Conservation (phyloP, 306 rosid genomes). For the Trifolium pratense region DNA sequence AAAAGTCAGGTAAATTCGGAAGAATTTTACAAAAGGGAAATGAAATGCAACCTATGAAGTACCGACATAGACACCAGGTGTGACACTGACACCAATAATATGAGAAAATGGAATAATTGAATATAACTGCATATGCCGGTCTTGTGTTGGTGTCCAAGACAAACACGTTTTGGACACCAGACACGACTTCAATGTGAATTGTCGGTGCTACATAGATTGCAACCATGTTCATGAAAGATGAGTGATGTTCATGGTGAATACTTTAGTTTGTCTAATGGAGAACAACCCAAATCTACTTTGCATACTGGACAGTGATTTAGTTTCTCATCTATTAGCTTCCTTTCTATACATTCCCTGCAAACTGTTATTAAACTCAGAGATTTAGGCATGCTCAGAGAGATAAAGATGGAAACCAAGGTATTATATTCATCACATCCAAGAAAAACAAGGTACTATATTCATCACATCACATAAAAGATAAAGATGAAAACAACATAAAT, state of each 20-base stretch:
- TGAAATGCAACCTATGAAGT: background rate
- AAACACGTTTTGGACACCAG: background rate
- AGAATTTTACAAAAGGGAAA: background rate
- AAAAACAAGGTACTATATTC: background rate
- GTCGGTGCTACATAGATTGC: background rate
- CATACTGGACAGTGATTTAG: slow-evolving; percentile 60
- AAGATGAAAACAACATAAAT: background rate
- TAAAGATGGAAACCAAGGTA: background rate
- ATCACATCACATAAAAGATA: background rate
- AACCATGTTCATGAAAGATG: background rate
- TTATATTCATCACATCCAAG: no score
- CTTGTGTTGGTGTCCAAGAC: background rate
- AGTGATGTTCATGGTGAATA: slow-evolving; percentile 29
- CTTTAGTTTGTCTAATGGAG: slow-evolving; percentile 70
- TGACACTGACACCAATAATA: background rate
- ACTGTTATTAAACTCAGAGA: slow-evolving; percentile 51
- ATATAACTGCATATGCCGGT: background rate
- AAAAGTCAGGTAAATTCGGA: background rate
- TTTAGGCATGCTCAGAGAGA: slow-evolving; percentile 1
- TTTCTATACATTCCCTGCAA: slow-evolving; percentile 72
- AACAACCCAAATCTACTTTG: slow-evolving; percentile 58
- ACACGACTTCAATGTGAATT: background rate
- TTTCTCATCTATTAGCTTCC: slow-evolving; percentile 54
- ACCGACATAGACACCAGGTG: background rate
- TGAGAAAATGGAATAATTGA: background rate